phyloP scores from a whole-genome alignment of 2,329 filamentous ascomycete genomes.

The Trichoderma lentiforme region DNA sequence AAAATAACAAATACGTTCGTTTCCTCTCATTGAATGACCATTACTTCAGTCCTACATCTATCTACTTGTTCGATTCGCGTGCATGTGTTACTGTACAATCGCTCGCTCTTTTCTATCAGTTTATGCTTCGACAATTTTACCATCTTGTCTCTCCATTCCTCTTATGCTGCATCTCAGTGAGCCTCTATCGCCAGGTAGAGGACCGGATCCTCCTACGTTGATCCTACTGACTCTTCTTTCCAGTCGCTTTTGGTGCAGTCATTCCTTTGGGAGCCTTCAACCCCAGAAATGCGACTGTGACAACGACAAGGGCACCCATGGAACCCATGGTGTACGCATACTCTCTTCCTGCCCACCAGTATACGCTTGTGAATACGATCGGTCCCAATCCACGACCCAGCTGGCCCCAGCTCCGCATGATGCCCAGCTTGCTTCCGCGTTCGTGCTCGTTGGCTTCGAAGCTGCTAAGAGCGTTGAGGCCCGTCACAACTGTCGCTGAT shows the following conservation, averaged over 20 bases:
- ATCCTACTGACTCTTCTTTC: slow-evolving; percentile 25
- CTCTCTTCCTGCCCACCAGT: slow-evolving; percentile 96
- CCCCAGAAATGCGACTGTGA: slow-evolving; percentile 64
- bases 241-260: slow-evolving; percentile 18
- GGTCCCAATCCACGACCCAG: slow-evolving; percentile 83
- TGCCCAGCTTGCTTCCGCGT: slow-evolving; percentile 81
- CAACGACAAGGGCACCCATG: slow-evolving; percentile 73
- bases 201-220: not conserved
- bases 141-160: not conserved
- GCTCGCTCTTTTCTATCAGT: not conserved
- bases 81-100: not conserved
- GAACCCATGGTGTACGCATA: slow-evolving; percentile 80
- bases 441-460: slow-evolving; percentile 81
- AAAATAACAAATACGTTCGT: not conserved
- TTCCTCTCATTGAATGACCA: not conserved
- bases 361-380: slow-evolving; percentile 86
- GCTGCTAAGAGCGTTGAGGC: slow-evolving; percentile 85
- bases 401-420: slow-evolving; percentile 79
- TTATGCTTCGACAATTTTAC: not conserved
- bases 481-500: slow-evolving; percentile 90
- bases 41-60: not conserved
- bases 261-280: slow-evolving; percentile 59
- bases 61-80: not conserved
- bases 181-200: not conserved
- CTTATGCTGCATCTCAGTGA: no score